A percentile compares a stretch with the other conserved stretches of the same genome.
Conservation (phyloP, 352 stramenopile species). For the Phytophthora megakarya region DNA sequence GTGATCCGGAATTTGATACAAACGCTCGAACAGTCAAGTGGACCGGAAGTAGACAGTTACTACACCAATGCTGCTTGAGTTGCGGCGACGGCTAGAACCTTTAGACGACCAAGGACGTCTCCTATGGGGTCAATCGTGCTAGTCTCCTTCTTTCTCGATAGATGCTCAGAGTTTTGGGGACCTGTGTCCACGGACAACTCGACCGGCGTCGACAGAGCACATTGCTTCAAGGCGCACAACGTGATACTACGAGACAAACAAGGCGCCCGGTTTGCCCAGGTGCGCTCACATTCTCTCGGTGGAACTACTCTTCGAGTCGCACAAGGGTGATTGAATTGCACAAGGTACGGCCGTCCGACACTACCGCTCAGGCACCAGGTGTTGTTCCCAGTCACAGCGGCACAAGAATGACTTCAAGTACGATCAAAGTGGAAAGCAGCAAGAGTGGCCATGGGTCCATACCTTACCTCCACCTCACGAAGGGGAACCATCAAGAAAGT, state of each 20-base stretch:
- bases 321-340: too few species aligned
- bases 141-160: constrained; percentile 14
- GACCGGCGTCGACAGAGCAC: background rate
- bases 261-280: too few species aligned
- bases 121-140: constrained; percentile 14
- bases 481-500: too few species aligned
- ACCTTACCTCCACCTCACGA: too few species aligned
- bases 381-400: too few species aligned
- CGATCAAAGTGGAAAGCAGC: too few species aligned
- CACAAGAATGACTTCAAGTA: too few species aligned
- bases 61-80: constrained; percentile 36
- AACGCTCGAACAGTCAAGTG: constrained; percentile 28
- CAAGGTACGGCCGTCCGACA: too few species aligned
- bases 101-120: constrained; percentile 8
- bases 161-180: constrained; percentile 33
- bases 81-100: background rate
- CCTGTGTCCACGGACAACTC: constrained; percentile 8
- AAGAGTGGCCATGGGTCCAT: too few species aligned
- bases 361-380: too few species aligned
- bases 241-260: constrained; percentile 2
- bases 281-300: too few species aligned
- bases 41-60: constrained; percentile 42
- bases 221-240: constrained; percentile 12
- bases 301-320: too few species aligned
- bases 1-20: constrained; percentile 38